Evolutionary conservation across 202 grass and related monocot species (phyloP), one percentile per base, ranked within the genome.

Genomic region (Zoysia matrella): DNA sequence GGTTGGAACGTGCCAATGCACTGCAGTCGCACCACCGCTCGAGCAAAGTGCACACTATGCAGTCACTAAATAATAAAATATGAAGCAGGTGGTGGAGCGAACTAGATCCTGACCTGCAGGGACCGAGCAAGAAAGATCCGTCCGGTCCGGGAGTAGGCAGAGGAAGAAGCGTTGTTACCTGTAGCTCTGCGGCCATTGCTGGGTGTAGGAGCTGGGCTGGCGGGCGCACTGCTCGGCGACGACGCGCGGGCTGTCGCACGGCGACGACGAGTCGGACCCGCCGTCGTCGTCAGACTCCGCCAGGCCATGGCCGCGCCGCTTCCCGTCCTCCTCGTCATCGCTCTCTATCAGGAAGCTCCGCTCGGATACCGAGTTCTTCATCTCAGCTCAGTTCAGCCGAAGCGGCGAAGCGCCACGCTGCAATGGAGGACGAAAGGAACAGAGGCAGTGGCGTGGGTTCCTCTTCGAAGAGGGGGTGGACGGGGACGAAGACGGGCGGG

Each of bases 101-200:
- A 36, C 30, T 36, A 36, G 30, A 36, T 36, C 30, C 30, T 36
- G 30, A 14, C 53, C 53, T 14, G 53, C 11, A 55, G 53, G 12
- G 52, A 53, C 9, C 9, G 1, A 9, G 10, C 8, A 52, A 11
- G 52, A 53, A 53, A 15, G 16, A 36, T 36, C 30, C 30, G 30
- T 36, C 16, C 54, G 13, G 5, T 1, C 53, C 15, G 15, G 43
- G 10, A 6, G 46, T 36, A 36, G 30, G 30, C 30, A 36, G 6
- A 76, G 18, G 53, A 6, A 22, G 11, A 36, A 6, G 2, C 60
- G 46, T 39, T 14, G 41, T 57, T 84, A 97, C 92, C 92, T 97
- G 94, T 97, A 97, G 66, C 94, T 97, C 83, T 94, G 94, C 63
- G 92, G 94, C 94, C 90, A 94, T 80, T 87, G 83, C 43, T 91